These are phyloP conservation scores for Gamarada debralockiae DNA, from an alignment of 495 filamentous ascomycete species.

Conservation along the genomic window DNA sequence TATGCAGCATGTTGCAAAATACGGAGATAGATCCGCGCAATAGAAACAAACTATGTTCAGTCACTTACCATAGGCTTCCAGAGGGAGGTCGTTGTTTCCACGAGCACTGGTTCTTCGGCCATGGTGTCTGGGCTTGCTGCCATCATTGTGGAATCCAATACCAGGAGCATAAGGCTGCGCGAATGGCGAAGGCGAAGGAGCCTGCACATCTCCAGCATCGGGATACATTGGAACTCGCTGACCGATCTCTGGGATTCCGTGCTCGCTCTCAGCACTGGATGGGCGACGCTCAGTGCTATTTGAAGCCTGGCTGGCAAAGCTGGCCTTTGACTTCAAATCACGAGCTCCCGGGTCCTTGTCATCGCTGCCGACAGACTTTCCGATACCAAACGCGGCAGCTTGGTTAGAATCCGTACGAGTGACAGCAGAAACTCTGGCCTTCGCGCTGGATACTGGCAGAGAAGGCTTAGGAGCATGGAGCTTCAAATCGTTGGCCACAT, in stretches of 20 bases:
- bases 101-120: slow-evolving; percentile 51
- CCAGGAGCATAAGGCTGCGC: slow-evolving; percentile 49
- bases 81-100: slow-evolving; percentile 31
- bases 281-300: slow-evolving; percentile 35
- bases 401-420: slow-evolving; percentile 85
- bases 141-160: slow-evolving; percentile 52
- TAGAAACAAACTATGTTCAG: background rate
- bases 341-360: slow-evolving; percentile 57
- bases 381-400: slow-evolving; percentile 78
- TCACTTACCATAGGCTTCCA: slow-evolving; percentile 23
- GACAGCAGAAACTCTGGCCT: slow-evolving; percentile 72
- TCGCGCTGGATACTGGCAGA: slow-evolving; percentile 70
- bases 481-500: slow-evolving; percentile 74
- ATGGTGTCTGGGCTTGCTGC: slow-evolving; percentile 53
- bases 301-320: slow-evolving; percentile 51
- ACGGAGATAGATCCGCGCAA: background rate
- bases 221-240: slow-evolving; percentile 90
- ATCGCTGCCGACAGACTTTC: slow-evolving; percentile 52
- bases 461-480: slow-evolving; percentile 91
- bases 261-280: slow-evolving; percentile 53
- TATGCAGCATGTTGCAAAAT: no score
- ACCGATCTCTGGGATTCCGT: slow-evolving; percentile 89
- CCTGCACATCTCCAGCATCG: slow-evolving; percentile 94
- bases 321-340: slow-evolving; percentile 57
- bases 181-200: slow-evolving; percentile 78